phyloP scores from a whole-genome alignment of 2,329 filamentous ascomycete species.

The Metarhizium album region DNA sequence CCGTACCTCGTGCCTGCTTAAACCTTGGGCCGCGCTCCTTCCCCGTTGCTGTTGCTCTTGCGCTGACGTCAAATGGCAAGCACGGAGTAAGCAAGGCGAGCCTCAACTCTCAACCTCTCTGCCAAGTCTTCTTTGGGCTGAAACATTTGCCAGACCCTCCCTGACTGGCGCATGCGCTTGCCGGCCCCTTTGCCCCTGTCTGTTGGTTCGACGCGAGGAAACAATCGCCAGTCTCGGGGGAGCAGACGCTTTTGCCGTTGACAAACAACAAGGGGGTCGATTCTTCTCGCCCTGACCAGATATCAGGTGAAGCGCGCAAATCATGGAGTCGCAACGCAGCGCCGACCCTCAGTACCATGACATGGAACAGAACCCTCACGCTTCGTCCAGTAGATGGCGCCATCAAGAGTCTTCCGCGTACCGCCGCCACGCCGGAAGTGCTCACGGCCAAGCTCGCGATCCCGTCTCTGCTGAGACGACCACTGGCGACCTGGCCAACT shows the following conservation, averaged over 20 bases:
- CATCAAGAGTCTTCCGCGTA: conserved; percentile 52
- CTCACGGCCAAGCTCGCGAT: conserved; percentile 18
- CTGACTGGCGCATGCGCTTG: background rate
- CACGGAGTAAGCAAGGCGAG: too few relatives aligned
- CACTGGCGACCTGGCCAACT: conserved; percentile 42
- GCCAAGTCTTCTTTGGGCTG: background rate
- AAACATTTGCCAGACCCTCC: background rate
- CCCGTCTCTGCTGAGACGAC: conserved; percentile 23
- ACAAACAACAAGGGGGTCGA: background rate
- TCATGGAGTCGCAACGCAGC: conserved; percentile 4
- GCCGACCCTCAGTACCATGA: conserved; percentile 3
- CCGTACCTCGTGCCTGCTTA: too few relatives aligned
- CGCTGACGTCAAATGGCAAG: background rate
- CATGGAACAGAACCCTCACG: conserved; percentile 37
- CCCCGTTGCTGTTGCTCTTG: background rate
- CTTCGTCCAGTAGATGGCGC: conserved; percentile 48
- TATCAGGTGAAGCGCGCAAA: background rate
- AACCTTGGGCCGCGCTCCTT: background rate
- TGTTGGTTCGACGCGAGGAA: background rate
- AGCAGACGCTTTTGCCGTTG: background rate
- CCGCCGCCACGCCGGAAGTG: conserved; percentile 33
- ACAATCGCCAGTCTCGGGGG: background rate
- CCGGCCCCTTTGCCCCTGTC: background rate
- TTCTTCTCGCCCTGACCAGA: background rate
- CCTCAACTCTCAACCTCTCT: background rate